These are phyloP conservation scores for Primulina eburnea DNA, from an alignment of 257 asterid species.

Conservation along the genomic window DNA sequence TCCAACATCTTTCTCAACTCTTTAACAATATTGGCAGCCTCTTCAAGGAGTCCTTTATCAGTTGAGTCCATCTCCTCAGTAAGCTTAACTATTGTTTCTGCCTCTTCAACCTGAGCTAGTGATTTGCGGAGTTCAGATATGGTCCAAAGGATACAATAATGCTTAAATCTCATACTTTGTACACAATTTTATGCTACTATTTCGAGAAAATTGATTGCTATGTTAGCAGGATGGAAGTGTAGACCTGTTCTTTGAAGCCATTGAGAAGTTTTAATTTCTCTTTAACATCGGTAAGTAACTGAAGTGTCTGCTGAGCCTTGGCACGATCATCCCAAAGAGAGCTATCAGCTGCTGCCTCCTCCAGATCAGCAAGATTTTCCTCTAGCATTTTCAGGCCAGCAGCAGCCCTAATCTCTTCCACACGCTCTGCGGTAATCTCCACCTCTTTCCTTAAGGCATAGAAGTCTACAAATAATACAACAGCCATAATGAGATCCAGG, in stretches of 20 bases:
- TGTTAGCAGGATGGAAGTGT: conserved; percentile 18
- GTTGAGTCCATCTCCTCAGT: conserved; percentile 91
- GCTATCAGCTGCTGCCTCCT: conserved; percentile 76
- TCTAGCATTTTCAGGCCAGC: conserved; percentile 79
- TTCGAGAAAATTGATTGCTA: conserved; percentile 1
- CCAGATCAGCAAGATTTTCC: conserved; percentile 59
- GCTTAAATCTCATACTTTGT: not conserved
- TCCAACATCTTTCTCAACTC: conserved; percentile 79
- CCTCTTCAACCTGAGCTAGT: conserved; percentile 69
- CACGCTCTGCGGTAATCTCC: conserved; percentile 59
- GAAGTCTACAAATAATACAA: conserved; percentile 60
- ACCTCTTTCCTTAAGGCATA: conserved; percentile 81
- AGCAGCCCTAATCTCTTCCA: conserved; percentile 70
- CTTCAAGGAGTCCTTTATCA: conserved; percentile 74
- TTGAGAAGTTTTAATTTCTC: conserved; percentile 82
- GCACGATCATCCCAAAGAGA: conserved; percentile 93
- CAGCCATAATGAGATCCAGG: conserved; percentile 14
- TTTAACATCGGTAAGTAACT: conserved; percentile 77
- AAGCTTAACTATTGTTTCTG: conserved; percentile 81
- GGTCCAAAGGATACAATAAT: not conserved
- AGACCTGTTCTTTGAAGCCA: conserved; percentile 84
- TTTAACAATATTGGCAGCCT: conserved; percentile 75
- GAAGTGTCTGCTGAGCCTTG: conserved; percentile 93
- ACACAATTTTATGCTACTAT: not conserved
- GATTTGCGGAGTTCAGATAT: conserved; percentile 7